Evolutionary conservation across 202 grass and related monocot species (phyloP).

Genomic region (Setaria italica): DNA sequence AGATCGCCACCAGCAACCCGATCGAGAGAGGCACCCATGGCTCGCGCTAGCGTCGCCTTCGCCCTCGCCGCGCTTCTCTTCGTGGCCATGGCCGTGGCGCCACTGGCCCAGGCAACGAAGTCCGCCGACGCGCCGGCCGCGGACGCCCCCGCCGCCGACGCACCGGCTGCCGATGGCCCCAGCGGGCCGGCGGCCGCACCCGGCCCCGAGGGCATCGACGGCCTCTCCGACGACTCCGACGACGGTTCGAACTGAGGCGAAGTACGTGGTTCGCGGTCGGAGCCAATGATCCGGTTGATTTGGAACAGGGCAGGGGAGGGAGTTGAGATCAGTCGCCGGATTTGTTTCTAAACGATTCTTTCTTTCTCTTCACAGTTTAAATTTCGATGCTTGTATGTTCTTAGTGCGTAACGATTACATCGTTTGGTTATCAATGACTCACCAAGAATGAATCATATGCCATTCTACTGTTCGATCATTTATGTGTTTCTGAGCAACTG

Average conservation of each 20-base stretch:
- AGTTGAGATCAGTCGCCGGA: not conserved
- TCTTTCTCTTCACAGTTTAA: not conserved
- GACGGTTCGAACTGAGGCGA: not conserved
- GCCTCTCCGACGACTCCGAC: constrained; percentile 8
- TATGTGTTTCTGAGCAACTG: not conserved
- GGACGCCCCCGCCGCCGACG: not conserved
- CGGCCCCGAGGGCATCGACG: constrained; percentile 11
- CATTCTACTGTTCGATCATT: not conserved
- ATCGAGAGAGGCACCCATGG: constrained; percentile 9
- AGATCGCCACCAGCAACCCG: not conserved
- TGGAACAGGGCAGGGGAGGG: not conserved
- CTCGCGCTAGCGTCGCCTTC: constrained; percentile 16
- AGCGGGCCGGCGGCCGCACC: constrained; percentile 16
- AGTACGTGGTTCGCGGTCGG: not conserved
- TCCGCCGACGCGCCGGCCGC: not conserved
- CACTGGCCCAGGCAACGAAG: not conserved
- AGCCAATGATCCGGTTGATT: not conserved
- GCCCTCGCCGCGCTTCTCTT: constrained; percentile 23
- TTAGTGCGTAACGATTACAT: not conserved
- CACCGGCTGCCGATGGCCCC: not conserved
- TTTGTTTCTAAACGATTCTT: not conserved
- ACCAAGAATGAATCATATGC: not conserved
- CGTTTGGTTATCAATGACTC: not conserved
- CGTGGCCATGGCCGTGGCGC: constrained; percentile 32
- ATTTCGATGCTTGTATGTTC: not conserved